Base-by-base conservation (phyloP, 148 eudicot genomes). In the Chenopodium album region DNA sequence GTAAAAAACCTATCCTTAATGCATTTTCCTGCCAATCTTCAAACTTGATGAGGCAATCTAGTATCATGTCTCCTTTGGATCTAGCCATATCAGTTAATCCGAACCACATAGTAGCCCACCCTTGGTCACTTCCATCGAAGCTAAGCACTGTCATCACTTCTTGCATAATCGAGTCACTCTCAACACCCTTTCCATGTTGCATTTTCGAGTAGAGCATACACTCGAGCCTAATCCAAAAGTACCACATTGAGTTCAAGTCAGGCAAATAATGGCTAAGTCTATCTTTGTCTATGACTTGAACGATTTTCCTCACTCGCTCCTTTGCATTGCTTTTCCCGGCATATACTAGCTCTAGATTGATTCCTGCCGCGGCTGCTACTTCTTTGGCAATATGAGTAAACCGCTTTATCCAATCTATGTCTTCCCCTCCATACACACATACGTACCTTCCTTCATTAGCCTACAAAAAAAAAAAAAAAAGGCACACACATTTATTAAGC, bases 381-480 rank as follows among this genome's bases (percentile, higher is more conserved):
- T 63, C 17, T 78, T 84, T 87, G 22, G 94, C 90, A 9, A 20
- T 75, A 0, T 1, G 9, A 4, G 92, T 90, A 78, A 96, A 96
- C 16, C 44, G 75, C 7, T 82, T 76, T 75, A 94, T 87, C 99
- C 99, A 96, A 0, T 91, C 93, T 0, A 88, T 71, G 84, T 94
- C 88, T 46, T 91, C 95, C 29, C 99, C 99, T 86, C 99, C 99
- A 31, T 89, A 94, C 80, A 96, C 85, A 83, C 97, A 94, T 4
- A 94, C 87, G 86, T 74, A 84, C 77, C 85, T 90, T 11, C 85
- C 89, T 73, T 87, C 85, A 11, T 37, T 20, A 65, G 91, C 88
- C 98, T 95, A 82, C 62, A 23, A 23, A 23, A 23, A 23, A 23
- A 23, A 23, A 34, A 1, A 17, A 5, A 34, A 4, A 80, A 77